Conservation (phyloP, 306 rosid species). For the Malus orientalis region DNA sequence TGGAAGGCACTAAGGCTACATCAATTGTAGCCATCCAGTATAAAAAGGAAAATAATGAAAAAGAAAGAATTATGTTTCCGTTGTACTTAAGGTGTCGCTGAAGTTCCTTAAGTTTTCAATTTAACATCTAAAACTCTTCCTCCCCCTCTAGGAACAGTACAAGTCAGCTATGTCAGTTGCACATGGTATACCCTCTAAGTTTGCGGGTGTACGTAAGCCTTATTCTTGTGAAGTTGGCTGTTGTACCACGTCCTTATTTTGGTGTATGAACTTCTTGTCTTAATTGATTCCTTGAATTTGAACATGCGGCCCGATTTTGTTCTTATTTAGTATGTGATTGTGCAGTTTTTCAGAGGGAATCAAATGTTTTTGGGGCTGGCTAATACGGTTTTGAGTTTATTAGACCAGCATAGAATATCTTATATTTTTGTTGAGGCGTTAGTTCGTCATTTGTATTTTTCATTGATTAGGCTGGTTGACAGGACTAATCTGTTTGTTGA, state of each 20-base stretch:
- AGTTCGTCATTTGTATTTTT: conserved; percentile 52
- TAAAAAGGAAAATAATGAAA: not conserved
- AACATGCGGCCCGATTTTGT: not conserved
- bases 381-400: not conserved
- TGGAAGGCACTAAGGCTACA: not conserved
- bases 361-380: conserved; percentile 4
- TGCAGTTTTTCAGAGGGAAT: not conserved
- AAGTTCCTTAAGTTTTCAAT: not conserved
- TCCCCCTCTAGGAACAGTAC: not conserved
- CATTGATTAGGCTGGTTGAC: conserved; percentile 92
- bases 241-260: not conserved
- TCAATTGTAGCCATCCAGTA: not conserved
- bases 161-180: not conserved
- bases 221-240: not conserved
- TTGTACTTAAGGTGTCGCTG: not conserved
- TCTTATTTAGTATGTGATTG: not conserved
- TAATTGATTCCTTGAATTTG: not conserved
- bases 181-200: not conserved
- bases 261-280: not conserved
- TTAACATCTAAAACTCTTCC: not conserved
- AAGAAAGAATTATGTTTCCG: not conserved
- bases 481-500: conserved; percentile 79
- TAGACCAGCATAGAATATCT: conserved; percentile 17
- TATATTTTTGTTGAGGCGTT: conserved; percentile 39
- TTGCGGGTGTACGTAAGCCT: not conserved